Conservation (phyloP, 192 early-diverging fungal species). For the Backusella sp. region DNA sequence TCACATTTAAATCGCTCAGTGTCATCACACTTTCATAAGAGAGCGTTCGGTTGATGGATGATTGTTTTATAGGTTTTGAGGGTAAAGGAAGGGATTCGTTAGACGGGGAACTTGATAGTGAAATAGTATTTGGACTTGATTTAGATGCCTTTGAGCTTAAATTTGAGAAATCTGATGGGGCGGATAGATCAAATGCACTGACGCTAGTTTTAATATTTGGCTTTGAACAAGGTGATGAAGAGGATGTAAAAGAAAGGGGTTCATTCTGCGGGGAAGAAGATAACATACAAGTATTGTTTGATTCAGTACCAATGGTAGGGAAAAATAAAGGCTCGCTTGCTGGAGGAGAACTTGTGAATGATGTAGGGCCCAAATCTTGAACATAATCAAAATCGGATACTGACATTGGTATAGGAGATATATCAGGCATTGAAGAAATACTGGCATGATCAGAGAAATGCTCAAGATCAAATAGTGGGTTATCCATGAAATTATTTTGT, state of each 20-base stretch:
- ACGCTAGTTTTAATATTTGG: background rate
- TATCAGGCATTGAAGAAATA: background rate
- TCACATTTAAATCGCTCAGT: conserved; percentile 2
- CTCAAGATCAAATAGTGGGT: conserved; percentile 1
- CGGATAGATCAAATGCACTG: background rate
- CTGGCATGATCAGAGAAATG: conserved; percentile 3
- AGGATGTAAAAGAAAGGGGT: background rate
- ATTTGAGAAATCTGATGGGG: background rate
- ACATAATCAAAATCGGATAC: background rate
- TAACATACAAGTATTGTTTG: background rate
- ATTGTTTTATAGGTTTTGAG: conserved; percentile 6
- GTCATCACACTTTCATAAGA: conserved; percentile 17
- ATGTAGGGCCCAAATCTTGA: background rate
- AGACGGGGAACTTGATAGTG: background rate
- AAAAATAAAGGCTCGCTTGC: background rate
- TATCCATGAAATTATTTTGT: conserved; percentile 1
- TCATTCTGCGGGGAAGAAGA: background rate
- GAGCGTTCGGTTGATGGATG: background rate
- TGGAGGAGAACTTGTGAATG: background rate
- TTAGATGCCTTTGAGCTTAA: background rate
- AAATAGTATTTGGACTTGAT: background rate
- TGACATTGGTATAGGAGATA: background rate
- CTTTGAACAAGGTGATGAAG: background rate
- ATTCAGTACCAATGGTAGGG: background rate
- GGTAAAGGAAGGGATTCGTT: background rate